phyloP scores from a whole-genome alignment of 169 alveolate species.

The Cardiosporidium cionae region DNA sequence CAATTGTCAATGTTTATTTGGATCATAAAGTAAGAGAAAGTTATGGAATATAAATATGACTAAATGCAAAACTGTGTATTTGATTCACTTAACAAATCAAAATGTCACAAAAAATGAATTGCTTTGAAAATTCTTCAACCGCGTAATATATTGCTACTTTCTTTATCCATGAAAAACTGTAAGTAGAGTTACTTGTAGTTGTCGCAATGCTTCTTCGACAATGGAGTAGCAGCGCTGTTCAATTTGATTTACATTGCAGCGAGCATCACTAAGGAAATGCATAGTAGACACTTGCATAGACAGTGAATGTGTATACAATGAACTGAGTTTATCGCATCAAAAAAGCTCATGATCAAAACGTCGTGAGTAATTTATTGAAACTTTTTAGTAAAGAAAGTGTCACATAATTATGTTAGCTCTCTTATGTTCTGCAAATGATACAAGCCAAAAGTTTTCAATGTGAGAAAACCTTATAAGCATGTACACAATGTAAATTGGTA shows the following conservation, averaged over 20 bases:
- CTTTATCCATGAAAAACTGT: neutral
- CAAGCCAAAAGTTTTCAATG: too few species aligned
- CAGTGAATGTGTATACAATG: too few species aligned
- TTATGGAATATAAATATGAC: neutral
- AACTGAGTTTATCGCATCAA: too few species aligned
- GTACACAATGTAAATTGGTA: too few species aligned
- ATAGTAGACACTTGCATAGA: too few species aligned
- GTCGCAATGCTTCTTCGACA: slow-evolving; percentile 55
- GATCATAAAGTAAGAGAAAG: neutral
- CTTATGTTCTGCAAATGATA: too few species aligned
- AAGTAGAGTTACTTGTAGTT: slow-evolving; percentile 36
- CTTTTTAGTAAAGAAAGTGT: too few species aligned
- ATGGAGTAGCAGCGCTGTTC: slow-evolving; percentile 58
- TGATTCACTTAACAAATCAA: neutral
- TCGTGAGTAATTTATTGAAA: too few species aligned
- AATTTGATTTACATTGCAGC: slow-evolving; percentile 50
- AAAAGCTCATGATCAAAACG: too few species aligned
- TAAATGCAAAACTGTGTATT: neutral
- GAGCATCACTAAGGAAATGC: slow-evolving; percentile 32
- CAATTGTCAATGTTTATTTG: neutral
- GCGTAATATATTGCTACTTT: neutral
- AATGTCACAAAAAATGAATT: neutral
- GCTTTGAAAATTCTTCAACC: neutral
- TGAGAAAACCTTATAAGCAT: too few species aligned
- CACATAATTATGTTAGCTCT: too few species aligned